Evolutionary conservation across 768 basidiomycete species (phyloP), one percentile per base, ranked within the genome.

Genomic region (Russula sp.): DNA sequence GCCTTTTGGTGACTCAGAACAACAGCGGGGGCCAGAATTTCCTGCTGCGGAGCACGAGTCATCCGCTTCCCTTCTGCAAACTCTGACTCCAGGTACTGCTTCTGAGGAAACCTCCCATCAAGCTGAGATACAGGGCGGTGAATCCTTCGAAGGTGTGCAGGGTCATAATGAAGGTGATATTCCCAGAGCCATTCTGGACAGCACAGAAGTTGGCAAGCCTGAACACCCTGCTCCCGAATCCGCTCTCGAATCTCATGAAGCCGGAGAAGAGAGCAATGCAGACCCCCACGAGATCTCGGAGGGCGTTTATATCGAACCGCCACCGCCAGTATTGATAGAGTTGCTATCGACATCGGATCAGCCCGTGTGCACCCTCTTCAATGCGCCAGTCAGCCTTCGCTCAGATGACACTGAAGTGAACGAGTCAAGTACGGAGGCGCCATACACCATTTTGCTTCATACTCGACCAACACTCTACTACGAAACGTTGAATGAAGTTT

Each of bases 251-350:
- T 35, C 43, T 7, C 50, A 58, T 25, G 56, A 58, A 57, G 41
- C n/a, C 7, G 46, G 18, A 25, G 55, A 42, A 34, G 58, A 56
- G 20, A 56, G 42, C 35, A 25, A 54, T 39, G 50, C 52, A 11
- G 59, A 66, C 39, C 65, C 66, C 16, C 57, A 67, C 16, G 60
- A 67, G 46, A 62, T 65, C 32, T 59, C 64, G 1, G 66, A 67
- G 68, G 87, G 82, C 34, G 83, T 87, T 49, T 88, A 84, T 70
- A 87, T 87, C 55, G 87, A 88, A 62, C 84, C 86, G 34, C 88
- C 88, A 32, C 88, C 88, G 13, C 78, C 86, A 16, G 85, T 88
- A 47, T 73, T 88, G 39, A 69, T 88, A 38, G 74, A 75, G 9
- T 50, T 80, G 25, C 61, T 67, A 35, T 75, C 81, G 38, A 68